Conservation (phyloP, 768 basidiomycete genomes). For the Mycena capillaripes region DNA sequence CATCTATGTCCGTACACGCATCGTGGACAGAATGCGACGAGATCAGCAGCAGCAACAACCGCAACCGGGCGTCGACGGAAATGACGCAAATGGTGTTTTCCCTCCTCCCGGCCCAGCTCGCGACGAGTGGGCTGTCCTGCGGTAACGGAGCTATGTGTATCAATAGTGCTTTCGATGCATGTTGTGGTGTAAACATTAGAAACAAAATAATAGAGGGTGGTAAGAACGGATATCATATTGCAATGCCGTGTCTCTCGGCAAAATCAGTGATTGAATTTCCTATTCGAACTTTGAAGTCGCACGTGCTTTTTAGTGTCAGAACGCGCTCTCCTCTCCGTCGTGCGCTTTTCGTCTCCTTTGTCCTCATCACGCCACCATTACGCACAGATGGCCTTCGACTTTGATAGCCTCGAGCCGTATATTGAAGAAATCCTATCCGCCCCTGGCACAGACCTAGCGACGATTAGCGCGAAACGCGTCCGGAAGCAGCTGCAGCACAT, state of each 20-base stretch:
- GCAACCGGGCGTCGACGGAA: conserved; percentile 48
- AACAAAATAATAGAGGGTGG: conserved; percentile 21
- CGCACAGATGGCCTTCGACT: conserved; percentile 64
- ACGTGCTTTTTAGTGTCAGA: not conserved
- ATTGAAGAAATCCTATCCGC: conserved; percentile 81
- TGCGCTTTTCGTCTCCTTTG: not conserved
- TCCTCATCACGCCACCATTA: conserved; percentile 26
- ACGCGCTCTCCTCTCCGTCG: not conserved
- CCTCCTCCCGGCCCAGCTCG: conserved; percentile 74
- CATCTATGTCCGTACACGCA: conserved; percentile 84
- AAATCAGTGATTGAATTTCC: not conserved
- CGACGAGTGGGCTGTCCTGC: conserved; percentile 75
- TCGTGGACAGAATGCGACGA: conserved; percentile 78
- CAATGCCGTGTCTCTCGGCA: too few species aligned
- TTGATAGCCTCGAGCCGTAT: conserved; percentile 67
- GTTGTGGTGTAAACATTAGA: conserved; percentile 28
- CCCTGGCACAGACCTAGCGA: conserved; percentile 81
- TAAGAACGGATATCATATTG: not conserved
- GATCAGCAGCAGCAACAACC: conserved; percentile 66
- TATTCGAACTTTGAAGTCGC: not conserved
- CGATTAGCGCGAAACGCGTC: conserved; percentile 91
- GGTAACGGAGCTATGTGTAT: conserved; percentile 49
- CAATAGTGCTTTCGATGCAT: conserved; percentile 28
- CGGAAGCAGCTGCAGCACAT: conserved; percentile 76
- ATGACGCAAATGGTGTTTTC: conserved; percentile 64